Conservation (phyloP, 2,329 filamentous ascomycete species). For the Neonectria ditissima region DNA sequence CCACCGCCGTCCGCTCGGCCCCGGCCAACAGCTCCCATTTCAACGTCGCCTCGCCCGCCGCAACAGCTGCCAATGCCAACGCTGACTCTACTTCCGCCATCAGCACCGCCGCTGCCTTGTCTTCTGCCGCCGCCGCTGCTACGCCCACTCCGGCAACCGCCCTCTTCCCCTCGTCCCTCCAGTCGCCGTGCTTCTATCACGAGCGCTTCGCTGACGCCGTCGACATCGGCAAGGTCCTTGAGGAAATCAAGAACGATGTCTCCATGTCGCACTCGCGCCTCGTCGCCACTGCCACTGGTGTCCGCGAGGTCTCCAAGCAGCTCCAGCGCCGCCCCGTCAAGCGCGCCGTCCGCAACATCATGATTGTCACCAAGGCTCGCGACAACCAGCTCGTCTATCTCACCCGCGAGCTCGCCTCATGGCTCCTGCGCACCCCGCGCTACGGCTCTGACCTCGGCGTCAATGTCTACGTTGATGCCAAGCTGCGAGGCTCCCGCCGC, state of each 20-base stretch:
- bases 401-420: constrained; percentile 87
- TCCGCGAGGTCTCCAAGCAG: constrained; percentile 95
- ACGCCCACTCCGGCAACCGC: constrained; percentile 31
- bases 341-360: constrained; percentile 90
- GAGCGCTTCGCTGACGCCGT: constrained; percentile 96
- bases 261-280: constrained; percentile 93
- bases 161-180: constrained; percentile 63
- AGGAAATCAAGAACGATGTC: constrained; percentile 91
- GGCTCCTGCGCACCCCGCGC: constrained; percentile 88
- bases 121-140: constrained; percentile 19
- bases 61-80: constrained; percentile 20
- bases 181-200: constrained; percentile 98
- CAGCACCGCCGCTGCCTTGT: background rate
- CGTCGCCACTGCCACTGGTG: constrained; percentile 93
- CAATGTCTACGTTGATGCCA: constrained; percentile 98
- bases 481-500: constrained; percentile 87
- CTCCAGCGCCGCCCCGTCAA: constrained; percentile 92
- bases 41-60: constrained; percentile 6
- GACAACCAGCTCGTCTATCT: constrained; percentile 93
- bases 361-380: constrained; percentile 98
- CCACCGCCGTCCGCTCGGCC: constrained; percentile 32
- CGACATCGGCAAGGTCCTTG: constrained; percentile 92
- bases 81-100: constrained; percentile 11
- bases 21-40: constrained; percentile 28
- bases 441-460: constrained; percentile 92